Base-by-base conservation (phyloP, 352 stramenopile species). In the Phytophthora ohioensis region DNA sequence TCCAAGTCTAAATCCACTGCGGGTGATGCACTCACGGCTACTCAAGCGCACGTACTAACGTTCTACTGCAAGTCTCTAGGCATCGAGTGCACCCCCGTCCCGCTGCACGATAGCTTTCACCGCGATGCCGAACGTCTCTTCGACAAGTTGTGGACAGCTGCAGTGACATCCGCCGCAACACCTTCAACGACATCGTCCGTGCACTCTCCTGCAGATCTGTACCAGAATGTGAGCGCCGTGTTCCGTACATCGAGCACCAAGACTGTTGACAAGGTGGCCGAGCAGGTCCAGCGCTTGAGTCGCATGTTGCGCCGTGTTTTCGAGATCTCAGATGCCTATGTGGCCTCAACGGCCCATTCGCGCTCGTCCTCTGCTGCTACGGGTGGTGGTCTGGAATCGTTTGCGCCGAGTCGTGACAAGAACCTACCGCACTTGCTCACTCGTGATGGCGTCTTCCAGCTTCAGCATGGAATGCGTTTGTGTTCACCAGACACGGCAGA, bases 281-380 rank as follows among this genome's bases (percentile, higher is more conserved):
- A 91, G 69, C 78, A 86, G 13, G 81, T 92, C 12, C 80, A 92
- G 58, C 83, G 86, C 10, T 64, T 93, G n/a, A 91, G 87, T 49
- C 81, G 85, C 27, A 83, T 84, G 47, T 53, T 96, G 17, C 86
- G 89, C 15, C 75, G 79, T 31, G 82, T 95, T 32, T 95, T 96
- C 53, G 86, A 94, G 57, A 96, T 96, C 46, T 94, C 89, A 54
- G 86, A 94, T 61, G 84, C 87, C 12, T 96, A 96, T 65, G 89
- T 96, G 38, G 81, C 89, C 2, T 94, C 87, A 34, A 90, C 88
- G 15, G 80, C 77, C 42, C 84, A 92, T 71, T 83, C 84, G 21
- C 80, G 79, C 2, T 85, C 79, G 39, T 79, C 75, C 1, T 68
- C 71, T 57, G 43, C 55, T 49, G 64, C 67, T 47, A 69, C 66